A percentile compares a stretch with the other conserved stretches of the same genome.
These are phyloP conservation scores for Lomentospora prolificans DNA, from an alignment of 2,329 filamentous ascomycete species.

Conservation along the genomic window DNA sequence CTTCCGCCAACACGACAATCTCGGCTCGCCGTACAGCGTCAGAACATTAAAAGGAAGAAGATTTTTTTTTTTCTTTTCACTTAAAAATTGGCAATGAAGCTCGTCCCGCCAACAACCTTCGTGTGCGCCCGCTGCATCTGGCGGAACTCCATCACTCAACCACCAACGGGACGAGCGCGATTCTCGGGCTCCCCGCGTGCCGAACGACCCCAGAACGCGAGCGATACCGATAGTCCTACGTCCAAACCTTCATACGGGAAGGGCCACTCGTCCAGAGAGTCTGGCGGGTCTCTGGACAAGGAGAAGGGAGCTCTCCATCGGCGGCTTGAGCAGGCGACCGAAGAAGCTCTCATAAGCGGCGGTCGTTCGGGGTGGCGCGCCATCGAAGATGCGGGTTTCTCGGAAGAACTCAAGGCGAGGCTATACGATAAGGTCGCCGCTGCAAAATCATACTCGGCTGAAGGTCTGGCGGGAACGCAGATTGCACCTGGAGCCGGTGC, in stretches of 20 bases:
- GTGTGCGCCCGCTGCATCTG: background rate
- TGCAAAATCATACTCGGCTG: slow-evolving; percentile 17
- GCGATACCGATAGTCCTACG: background rate
- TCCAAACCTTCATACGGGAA: background rate
- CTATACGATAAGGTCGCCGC: slow-evolving; percentile 47
- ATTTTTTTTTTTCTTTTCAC: no score
- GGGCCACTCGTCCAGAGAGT: background rate
- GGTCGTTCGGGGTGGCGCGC: slow-evolving; percentile 50
- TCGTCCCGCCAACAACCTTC: background rate
- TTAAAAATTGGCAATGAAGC: background rate
- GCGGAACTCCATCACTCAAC: background rate
- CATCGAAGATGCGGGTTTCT: slow-evolving; percentile 53
- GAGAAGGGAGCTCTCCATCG: slow-evolving; percentile 39
- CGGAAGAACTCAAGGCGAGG: slow-evolving; percentile 49
- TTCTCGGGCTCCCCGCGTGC: background rate
- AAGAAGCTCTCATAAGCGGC: slow-evolving; percentile 49
- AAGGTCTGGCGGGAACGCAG: background rate
- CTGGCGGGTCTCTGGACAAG: background rate
- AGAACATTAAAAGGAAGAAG: no score
- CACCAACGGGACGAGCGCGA: background rate
- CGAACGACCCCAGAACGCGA: background rate
- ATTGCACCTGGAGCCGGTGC: slow-evolving; percentile 50
- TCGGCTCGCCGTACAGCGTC: no score
- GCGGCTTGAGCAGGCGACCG: slow-evolving; percentile 51
- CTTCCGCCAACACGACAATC: no score